Conservation (phyloP, 23 red algal genomes). For the Pyropia haitanensis region DNA sequence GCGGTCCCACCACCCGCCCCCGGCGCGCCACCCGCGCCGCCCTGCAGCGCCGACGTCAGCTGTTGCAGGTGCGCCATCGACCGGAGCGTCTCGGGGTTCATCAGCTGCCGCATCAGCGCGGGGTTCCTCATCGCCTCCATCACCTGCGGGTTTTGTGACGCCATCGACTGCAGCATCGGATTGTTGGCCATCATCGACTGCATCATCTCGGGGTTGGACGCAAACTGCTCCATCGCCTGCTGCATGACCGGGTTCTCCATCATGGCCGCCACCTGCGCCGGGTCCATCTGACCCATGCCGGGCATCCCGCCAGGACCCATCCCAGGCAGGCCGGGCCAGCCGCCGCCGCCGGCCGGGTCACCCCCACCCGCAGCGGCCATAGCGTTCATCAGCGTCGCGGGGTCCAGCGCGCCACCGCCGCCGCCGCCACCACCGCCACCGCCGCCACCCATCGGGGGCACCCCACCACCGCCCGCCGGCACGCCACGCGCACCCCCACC, state of each 20-base stretch:
- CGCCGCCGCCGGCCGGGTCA: neutral
- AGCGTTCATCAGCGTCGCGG: constrained; percentile 3
- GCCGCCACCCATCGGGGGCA: constrained; percentile 9
- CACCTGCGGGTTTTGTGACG: constrained; percentile 74
- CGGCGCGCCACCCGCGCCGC: neutral
- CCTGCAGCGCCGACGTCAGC: constrained; percentile 11
- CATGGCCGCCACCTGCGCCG: constrained; percentile 48
- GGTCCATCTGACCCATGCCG: constrained; percentile 6
- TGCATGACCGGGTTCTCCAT: constrained; percentile 71
- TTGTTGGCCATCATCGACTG: constrained; percentile 54
- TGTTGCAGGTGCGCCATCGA: constrained; percentile 50
- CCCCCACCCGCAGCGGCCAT: neutral
- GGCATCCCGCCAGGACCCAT: constrained; percentile 10
- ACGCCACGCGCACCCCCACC: neutral
- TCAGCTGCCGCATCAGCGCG: constrained; percentile 54
- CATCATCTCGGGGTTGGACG: constrained; percentile 59
- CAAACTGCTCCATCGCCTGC: constrained; percentile 46
- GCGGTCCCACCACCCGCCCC: neutral
- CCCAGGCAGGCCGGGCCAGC: constrained; percentile 14
- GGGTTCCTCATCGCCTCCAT: constrained; percentile 62
- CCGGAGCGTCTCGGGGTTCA: constrained; percentile 58
- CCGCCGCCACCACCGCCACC: constrained; percentile 18
- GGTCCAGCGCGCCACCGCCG: neutral
- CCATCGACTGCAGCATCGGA: constrained; percentile 52
- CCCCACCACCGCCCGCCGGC: neutral